Conservation (phyloP, 2,329 filamentous ascomycete species). For the Podosphaera xanthii region DNA sequence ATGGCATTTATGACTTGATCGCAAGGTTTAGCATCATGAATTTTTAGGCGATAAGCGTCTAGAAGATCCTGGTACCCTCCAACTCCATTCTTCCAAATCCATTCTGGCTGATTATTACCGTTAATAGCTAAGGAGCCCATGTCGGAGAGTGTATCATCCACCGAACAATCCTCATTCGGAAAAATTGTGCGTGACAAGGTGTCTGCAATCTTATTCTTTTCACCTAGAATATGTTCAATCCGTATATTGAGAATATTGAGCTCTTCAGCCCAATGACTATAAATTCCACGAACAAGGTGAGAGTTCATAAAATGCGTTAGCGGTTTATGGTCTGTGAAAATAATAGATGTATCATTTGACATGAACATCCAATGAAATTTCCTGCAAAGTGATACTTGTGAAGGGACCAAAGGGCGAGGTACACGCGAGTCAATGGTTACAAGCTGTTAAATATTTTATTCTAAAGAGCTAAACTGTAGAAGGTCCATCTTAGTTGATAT, state of each 20-base stretch:
- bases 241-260: not conserved
- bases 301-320: not conserved
- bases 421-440: no score
- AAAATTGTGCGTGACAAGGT: not conserved
- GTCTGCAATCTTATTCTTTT: not conserved
- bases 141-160: not conserved
- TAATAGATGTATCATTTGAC: no score
- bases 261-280: constrained; percentile 1
- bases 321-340: not conserved
- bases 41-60: not conserved
- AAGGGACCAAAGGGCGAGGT: no score
- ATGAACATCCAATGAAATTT: no score
- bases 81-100: not conserved
- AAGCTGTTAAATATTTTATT: no score
- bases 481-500: no score
- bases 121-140: not conserved
- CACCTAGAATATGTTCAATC: not conserved
- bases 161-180: not conserved
- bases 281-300: not conserved
- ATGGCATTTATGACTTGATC: not conserved
- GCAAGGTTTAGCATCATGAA: not conserved
- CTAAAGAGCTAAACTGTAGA: no score
- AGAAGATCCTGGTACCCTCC: not conserved
- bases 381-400: no score
- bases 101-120: not conserved